Conservation (phyloP, 1,139 yeast species). For the Zhuliangozyma parablackwelliae region DNA sequence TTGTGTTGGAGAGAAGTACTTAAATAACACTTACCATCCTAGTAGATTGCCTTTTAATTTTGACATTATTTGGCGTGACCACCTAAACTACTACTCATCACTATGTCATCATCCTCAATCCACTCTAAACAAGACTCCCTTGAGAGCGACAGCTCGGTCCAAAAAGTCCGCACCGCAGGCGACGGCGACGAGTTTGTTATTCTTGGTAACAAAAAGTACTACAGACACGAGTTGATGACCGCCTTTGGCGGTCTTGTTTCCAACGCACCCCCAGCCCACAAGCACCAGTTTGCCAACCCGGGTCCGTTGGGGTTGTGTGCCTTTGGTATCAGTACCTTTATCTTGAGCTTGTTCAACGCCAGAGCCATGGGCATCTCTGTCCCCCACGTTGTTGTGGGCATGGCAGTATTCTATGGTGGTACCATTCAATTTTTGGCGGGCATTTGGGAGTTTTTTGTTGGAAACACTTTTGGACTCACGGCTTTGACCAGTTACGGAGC, state of each 20-base stretch:
- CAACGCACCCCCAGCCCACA: slow-evolving; percentile 32
- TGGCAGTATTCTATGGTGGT: slow-evolving; percentile 46
- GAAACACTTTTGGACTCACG: slow-evolving; percentile 40
- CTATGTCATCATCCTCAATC: no score
- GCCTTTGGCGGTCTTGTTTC: slow-evolving; percentile 38
- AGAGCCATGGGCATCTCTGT: slow-evolving; percentile 35
- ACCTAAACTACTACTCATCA: no score
- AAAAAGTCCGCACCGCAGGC: slow-evolving; percentile 10
- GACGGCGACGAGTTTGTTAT: slow-evolving; percentile 21
- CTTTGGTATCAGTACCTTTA: slow-evolving; percentile 48
- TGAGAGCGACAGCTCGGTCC: not conserved
- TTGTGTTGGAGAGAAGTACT: no score
- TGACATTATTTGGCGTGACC: no score
- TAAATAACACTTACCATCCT: no score
- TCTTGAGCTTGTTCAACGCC: slow-evolving; percentile 39
- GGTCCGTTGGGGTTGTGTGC: slow-evolving; percentile 59
- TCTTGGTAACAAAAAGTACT: slow-evolving; percentile 31
- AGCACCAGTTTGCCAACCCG: slow-evolving; percentile 46
- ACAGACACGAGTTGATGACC: slow-evolving; percentile 32
- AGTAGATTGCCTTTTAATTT: no score
- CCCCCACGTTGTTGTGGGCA: slow-evolving; percentile 40
- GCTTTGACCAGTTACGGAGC: slow-evolving; percentile 43
- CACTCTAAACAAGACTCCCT: no score
- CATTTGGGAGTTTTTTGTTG: slow-evolving; percentile 44
- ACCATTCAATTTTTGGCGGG: slow-evolving; percentile 46